phyloP scores from a whole-genome alignment of 140 eudicot genomes.

The Ambrosia hybrid region DNA sequence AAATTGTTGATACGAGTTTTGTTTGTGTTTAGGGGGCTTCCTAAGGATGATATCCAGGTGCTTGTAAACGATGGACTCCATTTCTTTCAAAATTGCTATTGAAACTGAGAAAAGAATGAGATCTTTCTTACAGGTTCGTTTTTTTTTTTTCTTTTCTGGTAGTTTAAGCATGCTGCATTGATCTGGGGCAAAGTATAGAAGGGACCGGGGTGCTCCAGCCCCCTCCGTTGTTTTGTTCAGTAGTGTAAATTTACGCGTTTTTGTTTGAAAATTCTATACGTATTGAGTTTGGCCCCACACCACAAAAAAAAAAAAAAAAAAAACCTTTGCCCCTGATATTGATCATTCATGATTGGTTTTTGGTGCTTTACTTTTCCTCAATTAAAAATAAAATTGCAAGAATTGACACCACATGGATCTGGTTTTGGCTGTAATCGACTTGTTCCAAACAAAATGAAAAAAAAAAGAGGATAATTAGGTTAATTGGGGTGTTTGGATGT shows the following conservation, averaged over 20 bases:
- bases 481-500: no score
- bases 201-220: no score
- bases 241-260: no score
- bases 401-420: neutral
- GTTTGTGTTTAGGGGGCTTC: conserved; percentile 49
- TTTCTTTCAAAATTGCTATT: conserved; percentile 67
- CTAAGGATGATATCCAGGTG: conserved; percentile 65
- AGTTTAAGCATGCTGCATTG: neutral
- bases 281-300: no score
- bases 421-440: neutral
- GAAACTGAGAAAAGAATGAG: conserved; percentile 64
- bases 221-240: no score
- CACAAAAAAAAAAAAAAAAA: no score
- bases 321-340: neutral
- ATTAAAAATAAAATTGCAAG: neutral
- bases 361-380: neutral
- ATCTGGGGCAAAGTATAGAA: no score
- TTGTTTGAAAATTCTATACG: no score
- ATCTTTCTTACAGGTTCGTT: conserved; percentile 49
- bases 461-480: no score
- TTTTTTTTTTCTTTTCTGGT: neutral
- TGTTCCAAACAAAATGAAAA: no score
- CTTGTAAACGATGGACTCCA: conserved; percentile 66
- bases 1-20: neutral
- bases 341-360: neutral